Conservation (phyloP, 2,329 filamentous ascomycete species). For the Alternaria sp. region DNA sequence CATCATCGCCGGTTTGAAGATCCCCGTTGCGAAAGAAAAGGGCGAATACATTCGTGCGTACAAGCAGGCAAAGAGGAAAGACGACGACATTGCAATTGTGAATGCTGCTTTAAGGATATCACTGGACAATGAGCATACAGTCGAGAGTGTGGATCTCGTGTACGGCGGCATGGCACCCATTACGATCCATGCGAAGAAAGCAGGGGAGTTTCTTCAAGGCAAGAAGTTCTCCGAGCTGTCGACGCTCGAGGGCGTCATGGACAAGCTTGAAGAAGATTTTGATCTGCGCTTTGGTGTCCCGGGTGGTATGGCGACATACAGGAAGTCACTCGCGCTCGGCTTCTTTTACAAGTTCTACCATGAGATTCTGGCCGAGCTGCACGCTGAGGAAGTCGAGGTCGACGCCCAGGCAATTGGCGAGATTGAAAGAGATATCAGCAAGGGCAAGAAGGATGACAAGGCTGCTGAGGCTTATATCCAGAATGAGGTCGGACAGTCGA, state of each 20-base stretch:
- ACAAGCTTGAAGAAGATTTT: slow-evolving; percentile 87
- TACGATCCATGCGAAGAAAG: slow-evolving; percentile 84
- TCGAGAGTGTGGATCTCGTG: slow-evolving; percentile 79
- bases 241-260: slow-evolving; percentile 90
- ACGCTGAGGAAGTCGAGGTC: slow-evolving; percentile 59
- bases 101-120: slow-evolving; percentile 83
- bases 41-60: slow-evolving; percentile 89
- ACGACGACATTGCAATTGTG: slow-evolving; percentile 98
- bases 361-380: slow-evolving; percentile 75
- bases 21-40: slow-evolving; percentile 76
- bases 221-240: slow-evolving; percentile 81
- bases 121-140: slow-evolving; percentile 72
- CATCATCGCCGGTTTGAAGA: slow-evolving; percentile 85
- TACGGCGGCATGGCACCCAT: slow-evolving; percentile 96
- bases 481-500: slow-evolving; percentile 83
- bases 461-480: slow-evolving; percentile 80
- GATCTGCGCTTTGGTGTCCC: slow-evolving; percentile 89
- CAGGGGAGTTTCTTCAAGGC: slow-evolving; percentile 76
- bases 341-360: slow-evolving; percentile 99
- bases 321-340: slow-evolving; percentile 86
- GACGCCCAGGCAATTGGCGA: slow-evolving; percentile 82
- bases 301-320: slow-evolving; percentile 96
- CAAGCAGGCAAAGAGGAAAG: slow-evolving; percentile 96
- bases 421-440: slow-evolving; percentile 84
- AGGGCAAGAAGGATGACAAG: slow-evolving; percentile 78